Evolutionary conservation across 805 yeast species (phyloP), one percentile per base, ranked within the genome.

Genomic region (Candida peoriensis): DNA sequence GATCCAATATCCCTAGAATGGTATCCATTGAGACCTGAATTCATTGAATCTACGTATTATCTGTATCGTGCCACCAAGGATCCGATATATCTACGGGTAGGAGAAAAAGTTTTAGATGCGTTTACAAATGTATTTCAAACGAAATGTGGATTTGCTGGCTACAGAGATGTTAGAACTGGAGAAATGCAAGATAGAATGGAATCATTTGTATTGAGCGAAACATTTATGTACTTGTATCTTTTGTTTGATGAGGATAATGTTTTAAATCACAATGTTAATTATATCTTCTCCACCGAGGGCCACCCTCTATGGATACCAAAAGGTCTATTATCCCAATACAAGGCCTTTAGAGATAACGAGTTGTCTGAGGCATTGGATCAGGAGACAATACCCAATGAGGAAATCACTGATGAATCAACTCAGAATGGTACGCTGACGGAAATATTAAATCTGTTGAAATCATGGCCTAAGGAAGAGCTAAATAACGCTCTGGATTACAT

Each of bases 1-100:
- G 62, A 61, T 28, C 62, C 74, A 2, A 58, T 83, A 3, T 63
- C 74, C 0, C 60, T 87, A 22, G 94, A 85, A 52, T 89, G 96
- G 96, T 89, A 86, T 50, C 96, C 96, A 3, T 63, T 89, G 28
- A 64, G 97, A 36, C 97, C 97, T 0, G 97, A 89, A 54, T 86
- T 88, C 46, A 71, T 86, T 28, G 97, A 89, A 54, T 83, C 95
- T 0, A 86, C 94, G 0, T 89, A 87, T 56, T 79, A 81, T 51
- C 60, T 89, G 12, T 88, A 81, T 51, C 64, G 82, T 26, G 95
- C 96, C 2, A 89, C 97, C 0, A 70, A 65, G 37, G 97, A 89
- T 54, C 95, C 96, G 3, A 68, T 87, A 50, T 88, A 79, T 55
- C 60, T 89, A 14, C 76, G 78, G 35, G 74, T 86, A 20, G 97